phyloP scores from a whole-genome alignment of 2,329 filamentous ascomycete species.

The Aspergillus niger region DNA sequence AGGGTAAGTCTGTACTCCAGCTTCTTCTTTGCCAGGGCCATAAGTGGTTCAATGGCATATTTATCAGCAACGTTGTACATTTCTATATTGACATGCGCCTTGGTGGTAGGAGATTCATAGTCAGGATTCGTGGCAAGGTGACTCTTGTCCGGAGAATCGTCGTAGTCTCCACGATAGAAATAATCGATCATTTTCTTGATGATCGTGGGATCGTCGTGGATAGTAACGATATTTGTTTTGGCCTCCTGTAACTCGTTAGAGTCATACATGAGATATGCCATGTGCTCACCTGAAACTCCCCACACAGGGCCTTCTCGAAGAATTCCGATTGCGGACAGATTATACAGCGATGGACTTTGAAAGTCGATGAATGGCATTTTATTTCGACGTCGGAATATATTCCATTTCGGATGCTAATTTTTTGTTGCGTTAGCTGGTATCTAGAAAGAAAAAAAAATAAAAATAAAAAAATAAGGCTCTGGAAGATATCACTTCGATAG shows the following conservation, averaged over 20 bases:
- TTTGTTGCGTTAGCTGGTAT: too few relatives aligned
- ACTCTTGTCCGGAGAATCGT: not conserved
- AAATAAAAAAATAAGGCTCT: too few relatives aligned
- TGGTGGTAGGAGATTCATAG: not conserved
- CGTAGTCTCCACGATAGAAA: not conserved
- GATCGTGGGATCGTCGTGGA: not conserved
- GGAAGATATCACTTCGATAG: too few relatives aligned
- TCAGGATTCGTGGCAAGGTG: not conserved
- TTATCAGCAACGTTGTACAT: not conserved
- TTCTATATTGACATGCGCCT: not conserved
- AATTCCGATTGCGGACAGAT: not conserved
- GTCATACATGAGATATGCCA: not conserved
- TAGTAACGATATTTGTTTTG: not conserved
- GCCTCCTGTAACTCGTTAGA: not conserved
- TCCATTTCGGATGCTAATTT: not conserved
- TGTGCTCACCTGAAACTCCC: not conserved
- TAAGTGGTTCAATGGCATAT: not conserved
- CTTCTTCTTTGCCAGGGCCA: not conserved
- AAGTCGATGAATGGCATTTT: not conserved
- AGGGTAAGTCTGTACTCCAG: not conserved
- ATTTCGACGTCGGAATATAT: not conserved
- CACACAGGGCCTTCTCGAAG: not conserved
- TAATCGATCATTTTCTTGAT: not conserved
- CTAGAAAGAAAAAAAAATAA: accelerated
- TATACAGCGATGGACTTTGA: not conserved